phyloP scores from a whole-genome alignment of 768 basidiomycete genomes.

The Hysterangium stoloniferum region DNA sequence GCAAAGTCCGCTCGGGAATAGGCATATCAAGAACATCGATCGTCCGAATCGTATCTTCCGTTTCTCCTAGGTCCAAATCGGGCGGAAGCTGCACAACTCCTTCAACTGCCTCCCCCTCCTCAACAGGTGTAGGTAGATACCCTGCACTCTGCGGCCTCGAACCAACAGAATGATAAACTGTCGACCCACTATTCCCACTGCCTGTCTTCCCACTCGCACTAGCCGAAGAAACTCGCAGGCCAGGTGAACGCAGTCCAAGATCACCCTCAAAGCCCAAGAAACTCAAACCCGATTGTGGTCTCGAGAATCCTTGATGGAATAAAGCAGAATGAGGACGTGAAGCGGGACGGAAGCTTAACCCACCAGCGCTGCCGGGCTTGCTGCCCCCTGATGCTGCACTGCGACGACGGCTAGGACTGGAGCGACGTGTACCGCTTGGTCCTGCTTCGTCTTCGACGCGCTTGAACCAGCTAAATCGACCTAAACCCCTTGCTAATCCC shows the following conservation, averaged over 20 bases:
- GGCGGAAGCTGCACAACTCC: neutral
- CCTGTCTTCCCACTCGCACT: conserved; percentile 6
- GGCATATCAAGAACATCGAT: conserved; percentile 49
- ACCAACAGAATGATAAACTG: conserved; percentile 6
- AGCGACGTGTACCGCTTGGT: conserved; percentile 3
- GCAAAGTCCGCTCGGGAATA: conserved; percentile 48
- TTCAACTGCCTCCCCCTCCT: neutral
- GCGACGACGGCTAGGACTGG: neutral
- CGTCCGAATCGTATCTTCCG: neutral
- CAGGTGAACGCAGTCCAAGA: conserved; percentile 17
- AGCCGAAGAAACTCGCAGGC: conserved; percentile 4
- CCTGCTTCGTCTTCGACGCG: conserved; percentile 14
- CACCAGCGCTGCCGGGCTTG: neutral
- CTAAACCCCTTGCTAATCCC: conserved; percentile 36
- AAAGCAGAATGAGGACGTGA: neutral
- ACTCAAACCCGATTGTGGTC: conserved; percentile 6
- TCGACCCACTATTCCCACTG: conserved; percentile 6
- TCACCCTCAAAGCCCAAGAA: neutral
- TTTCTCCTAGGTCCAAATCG: neutral
- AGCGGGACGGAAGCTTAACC: neutral
- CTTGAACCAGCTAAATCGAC: conserved; percentile 56
- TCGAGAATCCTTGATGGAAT: neutral
- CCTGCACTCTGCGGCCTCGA: conserved; percentile 1
- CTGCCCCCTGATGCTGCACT: neutral
- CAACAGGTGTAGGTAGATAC: neutral